Evolutionary conservation across 768 basidiomycete genomes (phyloP).

Genomic region (Podaxis sp.): DNA sequence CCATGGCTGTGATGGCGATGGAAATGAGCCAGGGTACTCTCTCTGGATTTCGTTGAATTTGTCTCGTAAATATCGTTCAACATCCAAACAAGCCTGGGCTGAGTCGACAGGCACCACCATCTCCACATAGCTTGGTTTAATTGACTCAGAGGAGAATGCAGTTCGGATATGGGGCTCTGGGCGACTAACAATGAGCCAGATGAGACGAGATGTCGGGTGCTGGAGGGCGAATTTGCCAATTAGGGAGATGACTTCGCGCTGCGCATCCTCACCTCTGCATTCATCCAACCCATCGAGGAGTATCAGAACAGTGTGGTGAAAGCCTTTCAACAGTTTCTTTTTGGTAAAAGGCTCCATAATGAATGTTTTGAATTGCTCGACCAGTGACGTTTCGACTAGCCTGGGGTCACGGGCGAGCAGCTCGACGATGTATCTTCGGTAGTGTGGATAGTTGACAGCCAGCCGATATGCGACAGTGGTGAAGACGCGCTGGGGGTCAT

Average conservation of each 20-base stretch:
- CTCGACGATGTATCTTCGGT: too few species aligned
- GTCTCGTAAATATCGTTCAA: slow-evolving; percentile 15
- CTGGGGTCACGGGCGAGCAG: too few species aligned
- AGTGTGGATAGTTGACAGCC: too few species aligned
- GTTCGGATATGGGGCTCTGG: slow-evolving; percentile 23
- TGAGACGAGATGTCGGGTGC: slow-evolving; percentile 13
- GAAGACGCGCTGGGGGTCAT: too few species aligned
- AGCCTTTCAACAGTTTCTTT: too few species aligned
- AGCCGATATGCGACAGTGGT: too few species aligned
- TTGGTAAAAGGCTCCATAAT: slow-evolving; percentile 3
- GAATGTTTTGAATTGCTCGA: too few species aligned
- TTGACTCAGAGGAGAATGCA: neutral
- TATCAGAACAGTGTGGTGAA: neutral
- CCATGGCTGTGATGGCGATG: too few species aligned
- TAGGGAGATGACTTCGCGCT: slow-evolving; percentile 16
- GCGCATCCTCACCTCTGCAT: slow-evolving; percentile 15
- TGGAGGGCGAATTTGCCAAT: slow-evolving; percentile 8
- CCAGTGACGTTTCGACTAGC: too few species aligned
- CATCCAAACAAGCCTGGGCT: neutral
- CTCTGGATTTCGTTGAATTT: slow-evolving; percentile 1
- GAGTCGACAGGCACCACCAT: neutral
- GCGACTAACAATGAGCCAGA: slow-evolving; percentile 25
- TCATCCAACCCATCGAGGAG: slow-evolving; percentile 28
- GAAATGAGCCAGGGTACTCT: too few species aligned
- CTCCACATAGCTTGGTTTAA: neutral